Evolutionary conservation across 2,329 filamentous ascomycete species (phyloP).

Genomic region (Alternaria dauci): DNA sequence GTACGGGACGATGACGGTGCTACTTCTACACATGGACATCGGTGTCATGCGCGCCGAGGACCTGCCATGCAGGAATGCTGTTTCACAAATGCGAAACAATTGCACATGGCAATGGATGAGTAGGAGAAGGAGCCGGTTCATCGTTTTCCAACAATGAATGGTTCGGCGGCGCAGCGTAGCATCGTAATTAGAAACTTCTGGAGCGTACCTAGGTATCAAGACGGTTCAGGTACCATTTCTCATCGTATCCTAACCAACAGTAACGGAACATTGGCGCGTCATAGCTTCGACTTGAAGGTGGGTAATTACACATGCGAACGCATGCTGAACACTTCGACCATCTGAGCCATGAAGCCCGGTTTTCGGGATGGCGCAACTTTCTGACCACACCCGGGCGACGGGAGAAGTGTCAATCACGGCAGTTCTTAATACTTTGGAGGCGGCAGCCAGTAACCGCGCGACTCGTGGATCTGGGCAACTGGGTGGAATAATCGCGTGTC

Average conservation of each 20-base stretch:
- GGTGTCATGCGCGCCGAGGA: neutral
- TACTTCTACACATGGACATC: neutral
- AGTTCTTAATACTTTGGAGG: conserved; percentile 1
- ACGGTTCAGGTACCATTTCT: conserved; percentile 3
- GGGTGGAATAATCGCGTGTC: neutral
- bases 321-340: conserved; percentile 1
- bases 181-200: conserved; percentile 9
- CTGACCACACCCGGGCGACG: neutral
- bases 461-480: conserved; percentile 1
- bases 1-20: neutral
- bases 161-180: neutral
- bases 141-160: conserved; percentile 10
- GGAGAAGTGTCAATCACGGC: neutral
- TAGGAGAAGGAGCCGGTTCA: neutral
- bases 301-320: conserved; percentile 11
- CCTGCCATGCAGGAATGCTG: neutral
- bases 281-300: conserved; percentile 16
- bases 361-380: conserved; percentile 17
- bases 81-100: conserved; percentile 11
- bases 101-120: conserved; percentile 1
- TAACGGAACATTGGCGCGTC: neutral
- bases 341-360: conserved; percentile 8
- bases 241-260: neutral
- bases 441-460: conserved; percentile 3
- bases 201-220: too few species aligned